Percentiles rank a stretch among this genome's conserved stretches.
Evolutionary conservation across 805 yeast species (phyloP).

Genomic region (Pichia paraexigua): DNA sequence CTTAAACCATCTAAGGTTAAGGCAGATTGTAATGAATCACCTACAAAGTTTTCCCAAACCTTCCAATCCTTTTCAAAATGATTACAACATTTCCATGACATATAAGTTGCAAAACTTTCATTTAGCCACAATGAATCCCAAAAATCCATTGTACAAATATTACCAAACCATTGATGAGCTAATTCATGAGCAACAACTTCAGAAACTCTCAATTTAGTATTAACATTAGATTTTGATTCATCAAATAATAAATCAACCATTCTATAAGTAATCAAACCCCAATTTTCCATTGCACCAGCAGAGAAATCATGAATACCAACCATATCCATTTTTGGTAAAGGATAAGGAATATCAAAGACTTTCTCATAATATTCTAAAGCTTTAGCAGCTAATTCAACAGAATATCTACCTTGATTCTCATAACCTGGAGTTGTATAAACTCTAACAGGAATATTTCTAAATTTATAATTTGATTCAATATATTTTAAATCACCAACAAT

Average conservation of each 20-base stretch:
- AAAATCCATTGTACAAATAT: conserved; percentile 87
- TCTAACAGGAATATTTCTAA: conserved; percentile 42
- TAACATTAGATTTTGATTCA: conserved; percentile 38
- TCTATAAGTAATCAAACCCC: conserved; percentile 75
- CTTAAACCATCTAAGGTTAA: conserved; percentile 49
- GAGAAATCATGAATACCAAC: conserved; percentile 73
- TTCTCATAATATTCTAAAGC: conserved; percentile 44
- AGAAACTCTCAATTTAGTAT: conserved; percentile 62
- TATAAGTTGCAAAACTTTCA: conserved; percentile 89
- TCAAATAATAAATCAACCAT: conserved; percentile 47
- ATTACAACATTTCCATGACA: conserved; percentile 65
- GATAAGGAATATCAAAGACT: conserved; percentile 49
- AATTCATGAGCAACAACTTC: conserved; percentile 81
- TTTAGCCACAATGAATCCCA: conserved; percentile 90
- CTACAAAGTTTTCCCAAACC: conserved; percentile 54
- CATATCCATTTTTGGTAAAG: conserved; percentile 78
- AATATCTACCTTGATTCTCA: conserved; percentile 38
- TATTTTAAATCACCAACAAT: conserved; percentile 51
- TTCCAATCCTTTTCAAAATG: conserved; percentile 76
- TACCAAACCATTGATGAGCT: conserved; percentile 94
- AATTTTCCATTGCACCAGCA: conserved; percentile 89
- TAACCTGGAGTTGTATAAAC: conserved; percentile 48
- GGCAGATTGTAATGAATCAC: conserved; percentile 47
- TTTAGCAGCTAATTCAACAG: conserved; percentile 43
- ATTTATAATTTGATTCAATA: conserved; percentile 39